Evolutionary conservation across 768 basidiomycete genomes (phyloP).

Genomic region (Clavulina sp.): DNA sequence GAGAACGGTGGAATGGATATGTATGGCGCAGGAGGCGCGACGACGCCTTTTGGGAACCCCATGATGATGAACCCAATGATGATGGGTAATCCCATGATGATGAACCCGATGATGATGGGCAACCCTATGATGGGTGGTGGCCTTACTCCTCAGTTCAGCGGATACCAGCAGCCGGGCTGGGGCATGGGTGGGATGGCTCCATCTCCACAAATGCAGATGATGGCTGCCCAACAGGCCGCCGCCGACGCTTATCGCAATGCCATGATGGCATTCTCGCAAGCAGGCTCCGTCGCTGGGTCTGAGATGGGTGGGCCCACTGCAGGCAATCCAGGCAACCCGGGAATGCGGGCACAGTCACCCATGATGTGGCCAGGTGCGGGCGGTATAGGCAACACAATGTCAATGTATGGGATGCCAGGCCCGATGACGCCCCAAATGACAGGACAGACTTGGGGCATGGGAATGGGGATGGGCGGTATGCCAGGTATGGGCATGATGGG

Average conservation of each 20-base stretch:
- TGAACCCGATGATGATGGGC: constrained; percentile 13
- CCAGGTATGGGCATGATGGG: constrained; percentile 6
- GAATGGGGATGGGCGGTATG: constrained; percentile 19
- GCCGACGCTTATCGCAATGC: constrained; percentile 58
- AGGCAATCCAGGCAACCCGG: not conserved
- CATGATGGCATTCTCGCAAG: constrained; percentile 18
- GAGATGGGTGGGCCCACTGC: constrained; percentile 4
- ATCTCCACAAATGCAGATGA: constrained; percentile 58
- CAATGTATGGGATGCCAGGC: constrained; percentile 1
- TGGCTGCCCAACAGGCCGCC: constrained; percentile 57
- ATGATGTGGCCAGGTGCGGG: not conserved
- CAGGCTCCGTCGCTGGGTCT: constrained; percentile 12
- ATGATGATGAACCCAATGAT: constrained; percentile 10
- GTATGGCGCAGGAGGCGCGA: constrained; percentile 5
- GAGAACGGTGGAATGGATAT: constrained; percentile 22
- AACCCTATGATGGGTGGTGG: constrained; percentile 10
- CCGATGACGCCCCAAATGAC: not conserved
- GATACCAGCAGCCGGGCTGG: constrained; percentile 19
- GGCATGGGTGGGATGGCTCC: constrained; percentile 21
- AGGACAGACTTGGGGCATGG: constrained; percentile 8
- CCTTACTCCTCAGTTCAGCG: constrained; percentile 15
- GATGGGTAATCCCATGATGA: constrained; percentile 7
- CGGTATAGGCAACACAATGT: constrained; percentile 4
- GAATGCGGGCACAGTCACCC: not conserved
- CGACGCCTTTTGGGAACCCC: constrained; percentile 8